Base-by-base conservation (phyloP, 306 rosid species). In the Quercus aquifolioides region DNA sequence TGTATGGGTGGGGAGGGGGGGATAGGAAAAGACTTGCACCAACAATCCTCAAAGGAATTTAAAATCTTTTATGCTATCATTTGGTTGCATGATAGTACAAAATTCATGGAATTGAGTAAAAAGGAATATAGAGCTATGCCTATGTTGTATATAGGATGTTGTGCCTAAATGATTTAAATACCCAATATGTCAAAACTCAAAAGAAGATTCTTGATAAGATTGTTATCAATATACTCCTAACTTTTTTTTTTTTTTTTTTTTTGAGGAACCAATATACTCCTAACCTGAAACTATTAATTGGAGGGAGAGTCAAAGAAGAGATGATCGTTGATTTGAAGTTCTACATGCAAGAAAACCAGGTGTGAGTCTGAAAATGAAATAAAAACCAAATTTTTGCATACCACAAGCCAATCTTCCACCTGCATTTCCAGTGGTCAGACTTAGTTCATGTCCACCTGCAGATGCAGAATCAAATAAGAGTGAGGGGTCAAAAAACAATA, bases 371-470 rank as follows among this genome's bases (percentile, higher is more conserved):
- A 79, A 65, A 82, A 56, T 6, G 55, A 74, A 71, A 51, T 14
- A 25, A 72, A 62, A 67, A 17, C 55, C 83, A 9, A 28, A 31
- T 72, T 76, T 78, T 73, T 35, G 71, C 94, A 83, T 93, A 93
- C 98, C 98, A 71, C 94, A 93, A 74, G 97, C 98, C 90, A 93
- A 81, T 86, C 98, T 91, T 87, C 98, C 98, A 74, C 97, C 98
- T 58, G 98, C 97, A 76, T 93, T 93, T 56, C 98, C 98, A 63
- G 97, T 93, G 81, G 73, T 90, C 83, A 86, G 82, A 84, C 97
- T 90, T 84, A 93, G 98, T 74, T 91, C 98, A 30, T 93, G 98
- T 69, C 94, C 98, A 79, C 97, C 97, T 93, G 78, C 79, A 85
- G 72, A 84, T 78, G 73, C 79, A 85, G 69, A 65, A 78, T 52